Evolutionary conservation across 1,284 basidiomycete genomes (phyloP), one percentile per base, ranked within the genome.

Genomic region (Takashimella koratensis): DNA sequence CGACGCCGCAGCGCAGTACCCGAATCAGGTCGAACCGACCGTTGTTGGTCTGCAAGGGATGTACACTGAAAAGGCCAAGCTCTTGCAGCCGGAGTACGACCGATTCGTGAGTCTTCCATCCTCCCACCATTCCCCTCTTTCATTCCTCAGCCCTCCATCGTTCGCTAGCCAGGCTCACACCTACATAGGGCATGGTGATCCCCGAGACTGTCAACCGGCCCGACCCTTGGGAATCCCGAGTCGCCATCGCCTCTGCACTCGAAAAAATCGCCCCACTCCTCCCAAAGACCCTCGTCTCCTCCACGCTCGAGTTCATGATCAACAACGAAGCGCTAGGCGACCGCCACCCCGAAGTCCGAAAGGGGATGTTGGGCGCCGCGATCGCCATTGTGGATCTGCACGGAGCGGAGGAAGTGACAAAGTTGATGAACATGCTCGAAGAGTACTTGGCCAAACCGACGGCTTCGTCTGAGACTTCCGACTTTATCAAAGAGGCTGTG

Each of bases 401-500:
- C 63, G 96, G 96, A 13, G 82, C 83, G 5, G 78, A 81, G 40
- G 82, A 83, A 24, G 81, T 97, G 5, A 81, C 87, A 11, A 82
- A 81, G 4, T 82, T 99, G 43, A 90, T 98, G 62, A 77, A 82
- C 16, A 83, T 88, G 65, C 97, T 98, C 60, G 94, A 98, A 77
- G 78, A 78, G 1, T 86, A 90, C 71, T 82, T 98, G 20, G 81
- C 80, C 0, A 77, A 80, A n/a, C 76, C 84, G 1, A 80, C 79
- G 44, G 76, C 83, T 3, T 81, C 84, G 0, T 86, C 83, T 19
- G 88, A 91, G 66, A 82, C 84, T 0, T 84, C 84, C 3, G 93
- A 97, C 74, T 84, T 86, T 59, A 88, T 97, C 75, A 91, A 95
- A 62, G 95, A 98, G 70, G 92, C 93, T 0, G 86, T 95, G 2